phyloP scores from a whole-genome alignment of 2,329 filamentous ascomycete species.

The Penicillium sp. region DNA sequence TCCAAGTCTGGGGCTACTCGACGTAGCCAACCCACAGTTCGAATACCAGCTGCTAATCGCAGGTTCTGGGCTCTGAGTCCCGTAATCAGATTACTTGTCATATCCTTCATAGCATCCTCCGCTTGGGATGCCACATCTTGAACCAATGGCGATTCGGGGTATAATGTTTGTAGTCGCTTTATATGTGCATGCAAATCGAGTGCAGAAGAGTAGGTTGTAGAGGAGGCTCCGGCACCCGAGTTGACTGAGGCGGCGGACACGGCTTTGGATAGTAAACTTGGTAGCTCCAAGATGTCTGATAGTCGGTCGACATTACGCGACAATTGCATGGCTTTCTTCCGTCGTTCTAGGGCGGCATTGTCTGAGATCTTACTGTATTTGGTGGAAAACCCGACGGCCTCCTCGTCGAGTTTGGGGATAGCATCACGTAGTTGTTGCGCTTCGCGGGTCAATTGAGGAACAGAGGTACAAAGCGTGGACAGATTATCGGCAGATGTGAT shows the following conservation, averaged over 20 bases:
- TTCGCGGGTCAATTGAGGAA: conserved; percentile 68
- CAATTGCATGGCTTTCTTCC: conserved; percentile 77
- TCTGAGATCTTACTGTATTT: conserved; percentile 75
- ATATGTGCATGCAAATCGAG: conserved; percentile 94
- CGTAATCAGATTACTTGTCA: conserved; percentile 79
- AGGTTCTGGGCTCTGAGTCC: conserved; percentile 74
- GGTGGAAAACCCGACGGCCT: conserved; percentile 75
- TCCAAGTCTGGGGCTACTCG: conserved; percentile 81
- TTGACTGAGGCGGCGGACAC: conserved; percentile 47
- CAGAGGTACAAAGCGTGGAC: conserved; percentile 65
- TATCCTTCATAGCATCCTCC: conserved; percentile 81
- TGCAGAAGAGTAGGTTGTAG: conserved; percentile 79
- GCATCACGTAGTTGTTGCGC: conserved; percentile 66
- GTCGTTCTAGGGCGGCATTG: conserved; percentile 66
- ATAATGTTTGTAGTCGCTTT: conserved; percentile 76
- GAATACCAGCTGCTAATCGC: conserved; percentile 84
- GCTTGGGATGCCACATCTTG: conserved; percentile 72
- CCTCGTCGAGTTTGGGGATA: conserved; percentile 75
- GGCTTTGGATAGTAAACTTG: conserved; percentile 77
- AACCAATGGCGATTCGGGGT: conserved; percentile 75
- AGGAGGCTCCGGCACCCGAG: conserved; percentile 40
- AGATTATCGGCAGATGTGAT: conserved; percentile 79
- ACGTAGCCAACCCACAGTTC: conserved; percentile 87
- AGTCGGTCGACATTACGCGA: conserved; percentile 85
- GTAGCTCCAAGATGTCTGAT: conserved; percentile 86